These are phyloP conservation scores for Suhomyces taliae DNA, from an alignment of 1,139 yeast species.

Conservation along the genomic window DNA sequence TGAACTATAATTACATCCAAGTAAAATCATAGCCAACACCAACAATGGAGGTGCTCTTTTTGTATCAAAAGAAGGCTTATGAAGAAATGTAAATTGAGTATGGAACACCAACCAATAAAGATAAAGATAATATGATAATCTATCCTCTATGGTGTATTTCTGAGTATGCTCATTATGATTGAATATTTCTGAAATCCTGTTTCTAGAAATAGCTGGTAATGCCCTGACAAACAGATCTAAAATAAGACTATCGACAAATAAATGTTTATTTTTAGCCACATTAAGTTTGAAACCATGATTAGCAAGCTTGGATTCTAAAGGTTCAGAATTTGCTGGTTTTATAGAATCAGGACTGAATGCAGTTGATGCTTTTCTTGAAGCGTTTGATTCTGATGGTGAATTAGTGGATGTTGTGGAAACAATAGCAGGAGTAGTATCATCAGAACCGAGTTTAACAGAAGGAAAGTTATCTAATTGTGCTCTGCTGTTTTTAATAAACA, in stretches of 20 bases:
- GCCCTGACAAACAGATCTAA: constrained; percentile 21
- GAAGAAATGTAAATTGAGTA: constrained; percentile 61
- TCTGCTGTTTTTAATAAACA: constrained; percentile 19
- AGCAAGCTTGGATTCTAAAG: constrained; percentile 17
- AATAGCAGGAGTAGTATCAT: constrained; percentile 3
- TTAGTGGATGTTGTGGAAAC: constrained; percentile 27
- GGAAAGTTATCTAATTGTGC: neutral
- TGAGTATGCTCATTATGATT: constrained; percentile 15
- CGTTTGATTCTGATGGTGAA: constrained; percentile 41
- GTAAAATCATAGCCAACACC: constrained; percentile 54
- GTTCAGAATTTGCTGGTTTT: constrained; percentile 6
- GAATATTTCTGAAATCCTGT: constrained; percentile 23
- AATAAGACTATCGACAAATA: constrained; percentile 28
- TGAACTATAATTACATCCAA: constrained; percentile 46
- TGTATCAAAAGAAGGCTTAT: constrained; percentile 63
- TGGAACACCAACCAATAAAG: constrained; percentile 61
- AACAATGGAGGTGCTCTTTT: constrained; percentile 52
- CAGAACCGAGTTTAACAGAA: neutral
- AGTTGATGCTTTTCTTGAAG: constrained; percentile 22
- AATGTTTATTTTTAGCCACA: constrained; percentile 25
- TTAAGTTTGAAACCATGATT: constrained; percentile 24
- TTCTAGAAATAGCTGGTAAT: constrained; percentile 20
- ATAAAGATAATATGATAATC: constrained; percentile 28
- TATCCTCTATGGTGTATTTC: constrained; percentile 25
- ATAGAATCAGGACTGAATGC: constrained; percentile 19